Evolutionary conservation across 2,329 filamentous ascomycete genomes (phyloP).

Genomic region (Chaetomiaceae sp.): DNA sequence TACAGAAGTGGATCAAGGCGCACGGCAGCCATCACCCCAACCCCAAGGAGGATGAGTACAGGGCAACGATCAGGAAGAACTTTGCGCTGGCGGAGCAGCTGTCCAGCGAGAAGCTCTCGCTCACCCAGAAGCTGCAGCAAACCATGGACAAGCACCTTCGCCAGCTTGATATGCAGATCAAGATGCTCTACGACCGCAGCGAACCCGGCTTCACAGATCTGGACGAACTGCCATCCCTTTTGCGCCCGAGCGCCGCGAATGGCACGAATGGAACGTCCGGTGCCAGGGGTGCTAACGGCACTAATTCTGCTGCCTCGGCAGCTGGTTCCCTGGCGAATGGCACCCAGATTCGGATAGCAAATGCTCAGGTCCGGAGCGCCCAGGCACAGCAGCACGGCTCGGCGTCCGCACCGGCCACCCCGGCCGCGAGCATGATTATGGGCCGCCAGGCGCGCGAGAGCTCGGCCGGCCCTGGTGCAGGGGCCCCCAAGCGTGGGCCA

Average conservation of each 20-base stretch:
- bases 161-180: constrained; percentile 58
- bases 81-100: constrained; percentile 64
- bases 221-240: constrained; percentile 56
- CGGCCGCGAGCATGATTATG: constrained; percentile 55
- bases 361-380: constrained; percentile 43
- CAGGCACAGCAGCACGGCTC: constrained; percentile 45
- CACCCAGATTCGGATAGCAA: constrained; percentile 38
- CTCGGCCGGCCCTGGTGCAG: constrained; percentile 44
- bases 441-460: constrained; percentile 50
- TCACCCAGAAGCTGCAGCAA: constrained; percentile 58
- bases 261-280: constrained; percentile 31
- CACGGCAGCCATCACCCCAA: constrained; percentile 69
- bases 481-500: constrained; percentile 26
- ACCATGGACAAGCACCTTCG: constrained; percentile 57
- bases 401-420: constrained; percentile 53
- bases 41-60: constrained; percentile 66
- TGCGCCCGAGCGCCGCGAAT: constrained; percentile 53
- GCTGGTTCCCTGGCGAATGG: constrained; percentile 35
- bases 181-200: constrained; percentile 53
- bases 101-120: constrained; percentile 66
- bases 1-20: constrained; percentile 75
- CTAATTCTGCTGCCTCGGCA: constrained; percentile 33
- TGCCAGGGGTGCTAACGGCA: constrained; percentile 39
- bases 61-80: constrained; percentile 59
- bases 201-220: constrained; percentile 57